Percentiles rank a stretch among this genome's conserved stretches.
phyloP scores from a whole-genome alignment of 208 protist species.

The Blechomonas ayalai region DNA sequence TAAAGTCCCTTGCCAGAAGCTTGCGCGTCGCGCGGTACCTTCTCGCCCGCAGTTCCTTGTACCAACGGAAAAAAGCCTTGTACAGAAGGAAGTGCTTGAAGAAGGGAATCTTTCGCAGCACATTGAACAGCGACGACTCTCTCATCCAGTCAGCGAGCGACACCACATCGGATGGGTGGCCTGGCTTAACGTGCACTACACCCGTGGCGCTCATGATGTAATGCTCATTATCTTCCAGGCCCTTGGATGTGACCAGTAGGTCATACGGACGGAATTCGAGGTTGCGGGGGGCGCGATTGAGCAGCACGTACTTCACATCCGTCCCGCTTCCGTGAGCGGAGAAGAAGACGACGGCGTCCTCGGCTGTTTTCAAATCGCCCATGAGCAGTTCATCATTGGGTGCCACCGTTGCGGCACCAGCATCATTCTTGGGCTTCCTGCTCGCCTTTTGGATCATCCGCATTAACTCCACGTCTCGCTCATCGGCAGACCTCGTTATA shows the following conservation, averaged over 20 bases:
- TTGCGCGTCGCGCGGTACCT: constrained; percentile 70
- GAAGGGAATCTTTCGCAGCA: constrained; percentile 87
- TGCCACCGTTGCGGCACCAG: constrained; percentile 41
- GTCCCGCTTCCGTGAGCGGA: constrained; percentile 77
- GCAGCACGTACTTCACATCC: constrained; percentile 91
- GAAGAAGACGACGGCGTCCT: constrained; percentile 93
- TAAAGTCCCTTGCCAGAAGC: constrained; percentile 60
- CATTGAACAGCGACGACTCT: constrained; percentile 90
- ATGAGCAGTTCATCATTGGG: constrained; percentile 82
- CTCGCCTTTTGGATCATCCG: constrained; percentile 80
- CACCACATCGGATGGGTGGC: constrained; percentile 87
- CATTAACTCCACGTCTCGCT: constrained; percentile 74
- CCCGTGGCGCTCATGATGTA: constrained; percentile 92
- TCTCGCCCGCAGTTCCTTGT: constrained; percentile 62
- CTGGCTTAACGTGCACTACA: constrained; percentile 88
- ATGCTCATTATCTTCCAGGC: constrained; percentile 77
- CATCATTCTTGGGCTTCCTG: constrained; percentile 39
- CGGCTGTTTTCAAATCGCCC: constrained; percentile 71
- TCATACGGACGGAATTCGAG: constrained; percentile 92
- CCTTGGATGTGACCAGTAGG: constrained; percentile 72
- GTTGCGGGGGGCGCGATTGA: constrained; percentile 62
- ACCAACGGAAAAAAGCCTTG: constrained; percentile 85
- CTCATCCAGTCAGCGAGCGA: constrained; percentile 88
- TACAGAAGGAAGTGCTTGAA: constrained; percentile 90
- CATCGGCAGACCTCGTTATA: constrained; percentile 14